phyloP scores from a whole-genome alignment of 225 moss, liverwort and hornwort genomes.

The Climacium dendroides region DNA sequence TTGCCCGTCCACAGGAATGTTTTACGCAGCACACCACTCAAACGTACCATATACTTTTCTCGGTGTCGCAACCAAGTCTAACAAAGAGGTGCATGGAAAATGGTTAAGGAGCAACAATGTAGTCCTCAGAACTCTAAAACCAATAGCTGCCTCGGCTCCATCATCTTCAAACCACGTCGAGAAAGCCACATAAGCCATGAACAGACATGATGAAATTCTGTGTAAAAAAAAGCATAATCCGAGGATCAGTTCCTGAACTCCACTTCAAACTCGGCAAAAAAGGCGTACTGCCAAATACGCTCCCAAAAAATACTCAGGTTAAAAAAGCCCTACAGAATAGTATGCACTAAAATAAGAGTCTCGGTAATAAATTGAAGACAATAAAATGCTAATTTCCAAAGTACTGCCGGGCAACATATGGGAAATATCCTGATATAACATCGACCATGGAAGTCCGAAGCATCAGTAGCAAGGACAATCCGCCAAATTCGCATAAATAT shows the following conservation, averaged over 20 bases:
- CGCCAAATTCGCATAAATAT: accelerated
- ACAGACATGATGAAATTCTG: neutral
- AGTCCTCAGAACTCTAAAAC: too few relatives aligned
- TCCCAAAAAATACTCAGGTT: accelerated
- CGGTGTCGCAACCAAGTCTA: neutral
- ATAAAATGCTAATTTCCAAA: too few relatives aligned
- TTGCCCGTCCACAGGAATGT: neutral
- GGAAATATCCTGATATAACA: too few relatives aligned
- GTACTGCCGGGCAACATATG: accelerated
- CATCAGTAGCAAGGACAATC: neutral
- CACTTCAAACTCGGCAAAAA: neutral
- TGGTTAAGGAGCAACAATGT: accelerated
- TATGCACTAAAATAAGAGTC: accelerated
- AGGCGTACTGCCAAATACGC: too few relatives aligned
- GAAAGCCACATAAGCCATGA: too few relatives aligned
- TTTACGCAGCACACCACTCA: too few relatives aligned
- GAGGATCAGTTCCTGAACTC: neutral
- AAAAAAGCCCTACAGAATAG: neutral
- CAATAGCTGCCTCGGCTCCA: too few relatives aligned
- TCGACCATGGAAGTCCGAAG: neutral
- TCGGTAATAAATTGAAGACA: too few relatives aligned
- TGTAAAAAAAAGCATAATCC: neutral
- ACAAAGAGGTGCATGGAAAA: too few relatives aligned
- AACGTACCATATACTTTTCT: too few relatives aligned
- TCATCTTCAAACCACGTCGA: too few relatives aligned